Evolutionary conservation across 352 stramenopile species (phyloP), one percentile per base, ranked within the genome.

Genomic region (Phytopythium delawarense): DNA sequence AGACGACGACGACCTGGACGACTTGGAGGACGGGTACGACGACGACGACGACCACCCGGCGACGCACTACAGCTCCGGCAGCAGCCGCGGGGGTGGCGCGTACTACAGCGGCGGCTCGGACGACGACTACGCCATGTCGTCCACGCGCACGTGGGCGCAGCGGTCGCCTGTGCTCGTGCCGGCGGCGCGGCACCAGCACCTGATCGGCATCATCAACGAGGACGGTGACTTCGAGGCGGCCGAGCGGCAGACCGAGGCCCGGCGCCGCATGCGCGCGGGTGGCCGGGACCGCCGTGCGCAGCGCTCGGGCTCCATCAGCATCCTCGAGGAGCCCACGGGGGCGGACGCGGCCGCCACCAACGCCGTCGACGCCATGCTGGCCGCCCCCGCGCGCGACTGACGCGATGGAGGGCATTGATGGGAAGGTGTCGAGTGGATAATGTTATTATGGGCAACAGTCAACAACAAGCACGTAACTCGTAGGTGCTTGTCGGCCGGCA

Each of bases 271-370:
- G 20, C 21, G 21, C 12, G 39, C 4, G 3, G 13, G 13, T 4
- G 53, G 21, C 7, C 28, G 28, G 28, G 28, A 32, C 28, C 35
- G 35, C 6, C 35, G 21, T 2, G 49, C 62, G 55, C 68, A 64
- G 50, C 75, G 68, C 21, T 70, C 68, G 30, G 69, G 66, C 32
- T 79, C 69, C 34, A 76, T 79, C 42, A 76, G 69, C 51, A 76
- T 79, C 45, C 46, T 79, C 37, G 55, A 61, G 51, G 72, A 72
- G 54, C 53, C 66, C 7, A 53, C 57, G 9, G 66, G 70, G 42
- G 61, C 69, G 42, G 60, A 16, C 35, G 65, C 23, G 12, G 5
- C 23, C 25, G 64, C 67, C 34, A 69, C 67, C 44, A 62, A 67
- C 46, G 69, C 53, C 30, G 57, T 72, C 18, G 70, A 77, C 46